Evolutionary conservation across 2,329 filamentous ascomycete species (phyloP).

Genomic region (Aspergillus sp.): DNA sequence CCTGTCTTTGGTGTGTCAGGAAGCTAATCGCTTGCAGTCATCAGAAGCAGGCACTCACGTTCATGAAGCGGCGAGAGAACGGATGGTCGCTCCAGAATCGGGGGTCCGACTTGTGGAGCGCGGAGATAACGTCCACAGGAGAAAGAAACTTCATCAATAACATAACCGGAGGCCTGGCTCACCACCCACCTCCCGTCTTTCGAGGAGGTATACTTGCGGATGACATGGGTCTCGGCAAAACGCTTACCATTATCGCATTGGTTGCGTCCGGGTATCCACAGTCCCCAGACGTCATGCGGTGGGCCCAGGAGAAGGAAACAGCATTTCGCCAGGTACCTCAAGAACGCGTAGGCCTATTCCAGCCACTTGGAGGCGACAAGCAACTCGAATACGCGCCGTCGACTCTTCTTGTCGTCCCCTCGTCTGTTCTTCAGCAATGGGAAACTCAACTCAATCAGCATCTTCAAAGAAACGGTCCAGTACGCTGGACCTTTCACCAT

Average conservation of each 20-base stretch:
- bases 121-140: neutral
- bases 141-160: neutral
- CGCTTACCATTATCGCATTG: neutral
- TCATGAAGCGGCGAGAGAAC: neutral
- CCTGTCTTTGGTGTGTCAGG: neutral
- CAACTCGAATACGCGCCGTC: neutral
- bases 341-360: neutral
- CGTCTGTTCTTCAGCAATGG: neutral
- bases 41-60: neutral
- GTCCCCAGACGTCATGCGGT: no score
- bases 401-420: neutral
- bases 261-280: neutral
- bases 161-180: neutral
- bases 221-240: slow-evolving; percentile 3
- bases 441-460: neutral
- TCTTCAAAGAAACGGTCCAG: neutral
- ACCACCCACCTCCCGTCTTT: neutral
- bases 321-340: neutral
- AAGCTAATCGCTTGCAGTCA: neutral
- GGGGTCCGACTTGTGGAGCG: neutral
- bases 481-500: neutral
- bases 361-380: no score
- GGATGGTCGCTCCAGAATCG: neutral
- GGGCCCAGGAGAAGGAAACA: no score
- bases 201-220: neutral